Evolutionary conservation across 345 rosid genomes (phyloP).

Genomic region (Syzygium grande): DNA sequence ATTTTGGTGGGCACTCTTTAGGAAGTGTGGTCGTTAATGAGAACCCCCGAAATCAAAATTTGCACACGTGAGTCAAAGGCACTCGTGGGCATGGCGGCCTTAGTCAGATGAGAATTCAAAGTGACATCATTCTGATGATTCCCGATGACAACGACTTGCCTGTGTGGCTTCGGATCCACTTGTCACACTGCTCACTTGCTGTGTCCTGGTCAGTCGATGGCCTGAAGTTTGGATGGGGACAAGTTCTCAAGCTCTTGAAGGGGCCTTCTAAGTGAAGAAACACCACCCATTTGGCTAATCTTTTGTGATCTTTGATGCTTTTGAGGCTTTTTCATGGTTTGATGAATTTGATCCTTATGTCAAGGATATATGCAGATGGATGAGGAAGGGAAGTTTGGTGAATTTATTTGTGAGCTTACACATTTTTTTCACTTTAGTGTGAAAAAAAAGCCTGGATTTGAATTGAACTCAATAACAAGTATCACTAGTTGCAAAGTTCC

Average conservation of each 20-base stretch:
- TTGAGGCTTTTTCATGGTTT: not conserved
- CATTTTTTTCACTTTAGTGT: not conserved
- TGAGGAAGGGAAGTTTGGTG: not conserved
- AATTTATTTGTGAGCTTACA: not conserved
- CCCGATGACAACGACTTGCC: not conserved
- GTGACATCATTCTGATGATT: slow-evolving; percentile 3
- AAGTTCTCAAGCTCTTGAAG: not conserved
- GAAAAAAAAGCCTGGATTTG: not conserved
- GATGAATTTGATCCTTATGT: not conserved
- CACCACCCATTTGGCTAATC: not conserved
- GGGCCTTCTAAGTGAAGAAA: not conserved
- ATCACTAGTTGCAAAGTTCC: not conserved
- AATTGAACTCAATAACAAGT: no score
- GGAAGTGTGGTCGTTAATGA: slow-evolving; percentile 14
- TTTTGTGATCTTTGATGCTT: not conserved
- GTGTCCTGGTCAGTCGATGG: not conserved
- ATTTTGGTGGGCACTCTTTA: not conserved
- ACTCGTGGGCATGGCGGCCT: not conserved
- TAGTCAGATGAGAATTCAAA: not conserved
- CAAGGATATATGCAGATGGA: not conserved
- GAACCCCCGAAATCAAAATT: not conserved
- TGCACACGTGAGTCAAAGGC: slow-evolving; percentile 52
- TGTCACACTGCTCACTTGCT: not conserved
- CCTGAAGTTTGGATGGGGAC: not conserved
- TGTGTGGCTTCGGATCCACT: not conserved